Base-by-base conservation (phyloP, 441 rosid species). In the Macaranga tanarius region DNA sequence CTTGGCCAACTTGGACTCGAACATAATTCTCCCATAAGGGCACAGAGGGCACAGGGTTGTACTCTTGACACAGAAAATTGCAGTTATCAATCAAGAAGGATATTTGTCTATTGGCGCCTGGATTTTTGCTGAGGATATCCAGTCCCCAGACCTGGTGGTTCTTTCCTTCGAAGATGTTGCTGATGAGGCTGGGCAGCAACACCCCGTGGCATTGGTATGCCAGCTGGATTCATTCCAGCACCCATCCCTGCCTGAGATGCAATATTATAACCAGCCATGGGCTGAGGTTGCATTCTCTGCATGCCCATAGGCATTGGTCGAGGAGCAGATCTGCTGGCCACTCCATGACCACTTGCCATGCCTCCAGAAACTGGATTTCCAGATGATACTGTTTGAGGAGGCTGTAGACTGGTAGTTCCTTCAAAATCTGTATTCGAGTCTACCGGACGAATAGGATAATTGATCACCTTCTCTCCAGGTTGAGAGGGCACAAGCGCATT, bases 101-200 rank as follows among this genome's bases (percentile, higher is more conserved):
- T 47, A 50, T 62, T 38, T n/a, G n/a, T 79, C 84, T 13, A 90
- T 76, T 86, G 76, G 52, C 99, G 95, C 76, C 99, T 89, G 73
- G 86, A 80, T 82, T 89, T 92, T 83, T 88, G 95, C 72, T 86
- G 99, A 81, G 96, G 94, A 73, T 93, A 90, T 73, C 97, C 93
- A 15, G 90, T 76, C 73, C 96, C 96, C 86, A 85, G 82, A 76
- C 92, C 94, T 4, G 92, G 90, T 1, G 92, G 91, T 65, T 93
- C 99, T 79, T 90, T 95, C 82, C 98, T 88, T 79, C 95, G 89
- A 62, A 94, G 75, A 79, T 91, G 90, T 69, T 87, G 77, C 69
- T 90, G 98, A 79, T 91, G 90, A 68, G 88, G 77, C 69, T 90
- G 98, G 47, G 86, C 80, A 58, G 86, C 79, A 54, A 91, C 85